Evolutionary conservation across 192 early-diverging fungal species (phyloP), one percentile per base, ranked within the genome.

Genomic region (Rhizophagus sp.): DNA sequence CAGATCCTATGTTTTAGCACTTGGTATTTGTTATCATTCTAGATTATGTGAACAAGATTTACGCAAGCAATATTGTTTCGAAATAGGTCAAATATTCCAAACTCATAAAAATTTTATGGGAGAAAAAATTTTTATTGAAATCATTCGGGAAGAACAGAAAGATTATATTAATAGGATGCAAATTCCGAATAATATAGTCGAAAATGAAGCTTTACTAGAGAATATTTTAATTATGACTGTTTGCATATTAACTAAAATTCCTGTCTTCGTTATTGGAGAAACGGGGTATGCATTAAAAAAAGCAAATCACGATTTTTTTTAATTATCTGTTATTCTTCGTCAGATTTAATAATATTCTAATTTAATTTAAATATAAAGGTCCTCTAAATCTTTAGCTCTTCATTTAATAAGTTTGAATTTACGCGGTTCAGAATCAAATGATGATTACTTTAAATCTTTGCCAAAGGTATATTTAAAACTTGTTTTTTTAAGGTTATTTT

Each of bases 201-300:
- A 25, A n/a, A 74, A 75, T 47, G 78, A 79, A 36, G 78, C 68
- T 25, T n/a, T 79, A 4, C 24, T 79, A 9, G 78, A 79, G 24
- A 73, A 79, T 79, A 22, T 67, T 30, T 34, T 79, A 4, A 22
- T 33, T 12, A 75, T 79, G 70, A 70, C 24, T 17, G 78, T 79
- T 79, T 79, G 78, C 3, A 79, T 79, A 7, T 74, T 79, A 68
- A 79, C 68, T 13, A 24, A n/a, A 52, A 75, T 79, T 74, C 78
- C 78, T 33, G 8, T 79, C 30, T 79, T 79, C 44, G 13, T 79
- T 30, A 24, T 79, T 13, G 78, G 78, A 44, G 78, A 33, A 17
- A 73, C 78, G 19, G 78, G 78, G 52, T 57, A 57, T 7, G 52
- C 22, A 57, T 7, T 22, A 57, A 19, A 57, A 22, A 19, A 19